Evolutionary conservation across 2,329 filamentous ascomycete species (phyloP), one percentile per base, ranked within the genome.

Genomic region (Neodidymelliopsis sp.): DNA sequence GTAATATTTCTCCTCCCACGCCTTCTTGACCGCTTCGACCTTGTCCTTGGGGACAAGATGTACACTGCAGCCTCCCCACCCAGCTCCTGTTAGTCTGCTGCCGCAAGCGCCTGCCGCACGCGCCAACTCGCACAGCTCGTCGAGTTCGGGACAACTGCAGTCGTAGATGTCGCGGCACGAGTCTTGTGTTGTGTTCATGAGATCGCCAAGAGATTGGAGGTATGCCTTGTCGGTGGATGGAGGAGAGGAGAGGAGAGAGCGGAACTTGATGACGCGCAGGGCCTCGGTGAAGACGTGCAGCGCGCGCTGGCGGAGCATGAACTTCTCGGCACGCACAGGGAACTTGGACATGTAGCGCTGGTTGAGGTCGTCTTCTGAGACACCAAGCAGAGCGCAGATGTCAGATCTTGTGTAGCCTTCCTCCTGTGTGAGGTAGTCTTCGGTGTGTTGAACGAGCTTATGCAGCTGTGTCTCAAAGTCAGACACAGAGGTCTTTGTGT

Each of bases 31-130:
- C 19, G 78, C 83, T 4, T 87, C 85, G 0, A 97, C 88, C 74
- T 88, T 93, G 65, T 91, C 83, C 49, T 85, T 89, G 0, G 93
- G 89, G 41, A 97, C 88, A 48, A 99, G 81, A 76, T 99, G 94
- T 49, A 99, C 93, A 53, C 85, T 94, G 76, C 94, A 97, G 2
- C 94, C 94, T 54, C 94, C 94, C 94, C 94, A 99, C 3, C 94
- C 94, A 0, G 94, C 94, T 28, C 94, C 94, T 0, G 93, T 97
- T 61, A 97, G 76, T 19, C 93, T 81, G 61, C 89, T 91, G 20
- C 93, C 94, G 69, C 91, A 91, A 13, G 89, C 85, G 2, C 94
- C 94, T 1, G 89, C 89, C 12, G 78, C 80, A 20, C 86, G 81
- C 0, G 92, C 92, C 59, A 97, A 87, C 28, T 80, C 73, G 73